Conservation (phyloP, 129 eudicot genomes). For the Cynara cardunculus region DNA sequence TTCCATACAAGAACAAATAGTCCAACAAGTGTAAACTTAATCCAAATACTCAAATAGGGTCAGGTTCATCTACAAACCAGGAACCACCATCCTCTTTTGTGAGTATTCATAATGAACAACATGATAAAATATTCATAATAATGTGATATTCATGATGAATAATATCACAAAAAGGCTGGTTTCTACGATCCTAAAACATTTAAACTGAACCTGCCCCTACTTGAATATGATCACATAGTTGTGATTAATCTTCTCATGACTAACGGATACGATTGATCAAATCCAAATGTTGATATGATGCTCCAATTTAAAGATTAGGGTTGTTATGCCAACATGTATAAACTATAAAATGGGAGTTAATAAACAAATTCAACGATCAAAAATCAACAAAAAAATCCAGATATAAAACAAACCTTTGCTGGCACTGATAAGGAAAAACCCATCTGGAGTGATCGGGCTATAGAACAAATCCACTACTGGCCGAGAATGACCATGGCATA, state of each 20-base stretch:
- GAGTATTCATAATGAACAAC: background rate
- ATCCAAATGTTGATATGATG: conserved; percentile 11
- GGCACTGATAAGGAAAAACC: conserved; percentile 68
- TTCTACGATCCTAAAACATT: background rate
- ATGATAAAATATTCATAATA: background rate
- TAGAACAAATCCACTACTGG: conserved; percentile 77
- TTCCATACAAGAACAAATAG: background rate
- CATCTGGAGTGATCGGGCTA: conserved; percentile 70
- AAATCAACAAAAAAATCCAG: background rate
- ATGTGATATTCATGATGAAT: background rate
- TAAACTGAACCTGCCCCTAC: background rate
- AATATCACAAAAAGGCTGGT: background rate
- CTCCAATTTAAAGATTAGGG: background rate
- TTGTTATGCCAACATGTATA: background rate
- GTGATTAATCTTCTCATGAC: background rate
- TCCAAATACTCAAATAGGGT: background rate
- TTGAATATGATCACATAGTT: background rate
- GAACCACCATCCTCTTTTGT: background rate
- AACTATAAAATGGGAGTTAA: background rate
- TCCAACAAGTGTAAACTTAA: background rate
- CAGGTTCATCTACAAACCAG: background rate
- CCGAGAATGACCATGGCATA: conserved; percentile 73
- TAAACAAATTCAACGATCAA: background rate
- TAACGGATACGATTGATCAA: background rate
- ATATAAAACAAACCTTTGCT: conserved; percentile 46